Evolutionary conservation across 768 basidiomycete species (phyloP).

Genomic region (Suillus cothurnatus): DNA sequence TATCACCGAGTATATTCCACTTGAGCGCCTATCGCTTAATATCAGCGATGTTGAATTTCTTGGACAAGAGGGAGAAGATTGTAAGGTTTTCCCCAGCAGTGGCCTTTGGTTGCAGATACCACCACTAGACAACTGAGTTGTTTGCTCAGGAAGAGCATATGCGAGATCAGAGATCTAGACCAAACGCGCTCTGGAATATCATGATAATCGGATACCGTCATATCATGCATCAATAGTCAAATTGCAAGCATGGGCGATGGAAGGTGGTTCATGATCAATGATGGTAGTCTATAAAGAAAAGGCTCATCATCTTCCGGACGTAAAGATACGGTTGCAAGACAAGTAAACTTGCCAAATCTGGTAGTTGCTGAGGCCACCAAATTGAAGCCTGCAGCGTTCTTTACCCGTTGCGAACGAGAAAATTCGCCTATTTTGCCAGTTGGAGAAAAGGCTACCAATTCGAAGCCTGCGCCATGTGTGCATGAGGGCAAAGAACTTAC

Average conservation of each 20-base stretch:
- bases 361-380: background rate
- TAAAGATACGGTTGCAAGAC: background rate
- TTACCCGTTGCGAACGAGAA: background rate
- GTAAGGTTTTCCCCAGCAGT: background rate
- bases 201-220: background rate
- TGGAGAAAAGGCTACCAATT: background rate
- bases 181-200: background rate
- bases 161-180: background rate
- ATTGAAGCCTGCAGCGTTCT: background rate
- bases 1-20: slow-evolving; percentile 16
- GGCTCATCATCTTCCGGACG: background rate
- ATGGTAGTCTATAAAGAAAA: background rate
- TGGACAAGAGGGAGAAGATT: background rate
- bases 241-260: background rate
- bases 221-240: background rate
- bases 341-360: background rate
- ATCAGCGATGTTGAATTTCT: slow-evolving; percentile 8
- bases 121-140: background rate
- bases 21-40: slow-evolving; percentile 14
- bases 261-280: background rate
- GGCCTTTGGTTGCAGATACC: background rate
- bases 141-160: background rate
- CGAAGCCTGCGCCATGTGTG: background rate
- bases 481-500: background rate
- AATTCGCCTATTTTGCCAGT: background rate